phyloP scores from a whole-genome alignment of 1,139 yeast species.

The Taphrina deformans region DNA sequence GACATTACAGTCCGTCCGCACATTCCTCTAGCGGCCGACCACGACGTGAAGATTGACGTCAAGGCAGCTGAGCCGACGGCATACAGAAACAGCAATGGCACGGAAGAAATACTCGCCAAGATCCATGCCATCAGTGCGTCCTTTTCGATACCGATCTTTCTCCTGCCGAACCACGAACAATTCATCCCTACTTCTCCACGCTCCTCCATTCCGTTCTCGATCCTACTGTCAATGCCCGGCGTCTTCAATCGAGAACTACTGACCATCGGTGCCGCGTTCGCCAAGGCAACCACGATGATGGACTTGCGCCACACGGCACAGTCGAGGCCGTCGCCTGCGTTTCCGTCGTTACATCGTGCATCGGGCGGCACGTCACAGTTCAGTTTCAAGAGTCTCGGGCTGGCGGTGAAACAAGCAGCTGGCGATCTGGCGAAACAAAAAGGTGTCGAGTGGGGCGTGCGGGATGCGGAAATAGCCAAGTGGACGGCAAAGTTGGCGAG shows the following conservation, averaged over 20 bases:
- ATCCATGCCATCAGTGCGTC: slow-evolving; percentile 15
- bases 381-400: slow-evolving; percentile 14
- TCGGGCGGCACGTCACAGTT: not conserved
- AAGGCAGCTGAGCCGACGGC: slow-evolving; percentile 23
- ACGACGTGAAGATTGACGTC: slow-evolving; percentile 11
- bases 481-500: slow-evolving; percentile 25
- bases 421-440: slow-evolving; percentile 32
- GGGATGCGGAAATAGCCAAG: slow-evolving; percentile 29
- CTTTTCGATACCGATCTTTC: slow-evolving; percentile 7
- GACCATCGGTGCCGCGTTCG: slow-evolving; percentile 27
- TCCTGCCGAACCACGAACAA: slow-evolving; percentile 23
- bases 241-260: slow-evolving; percentile 30
- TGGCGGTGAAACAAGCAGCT: slow-evolving; percentile 26
- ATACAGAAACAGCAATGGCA: slow-evolving; percentile 9
- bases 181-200: slow-evolving; percentile 7
- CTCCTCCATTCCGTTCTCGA: not conserved
- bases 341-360: not conserved
- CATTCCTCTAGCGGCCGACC: slow-evolving; percentile 27
- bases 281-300: slow-evolving; percentile 31
- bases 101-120: slow-evolving; percentile 27
- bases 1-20: slow-evolving; percentile 13
- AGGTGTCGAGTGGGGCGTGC: slow-evolving; percentile 32
- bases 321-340: slow-evolving; percentile 5
- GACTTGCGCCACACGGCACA: slow-evolving; percentile 26
- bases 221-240: slow-evolving; percentile 12